These are phyloP conservation scores for Tetrastigma voinierianum DNA, from an alignment of 164 flowering plant genomes.

Conservation along the genomic window DNA sequence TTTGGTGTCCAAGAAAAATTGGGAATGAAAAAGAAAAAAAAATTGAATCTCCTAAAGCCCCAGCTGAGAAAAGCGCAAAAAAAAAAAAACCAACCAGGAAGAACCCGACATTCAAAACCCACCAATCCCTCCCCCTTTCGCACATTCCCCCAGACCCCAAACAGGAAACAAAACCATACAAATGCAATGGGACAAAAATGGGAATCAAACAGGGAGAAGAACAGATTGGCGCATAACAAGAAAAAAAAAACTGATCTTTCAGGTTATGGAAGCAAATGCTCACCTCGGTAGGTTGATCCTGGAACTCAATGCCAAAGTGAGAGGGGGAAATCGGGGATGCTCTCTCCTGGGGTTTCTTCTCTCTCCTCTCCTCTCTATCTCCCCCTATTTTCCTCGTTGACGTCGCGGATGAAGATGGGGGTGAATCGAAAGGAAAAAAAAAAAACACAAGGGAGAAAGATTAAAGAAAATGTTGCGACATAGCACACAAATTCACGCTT, in stretches of 20 bases:
- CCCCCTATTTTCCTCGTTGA: too few relatives aligned
- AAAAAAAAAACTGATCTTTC: not conserved
- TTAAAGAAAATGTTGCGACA: too few relatives aligned
- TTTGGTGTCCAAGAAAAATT: too few relatives aligned
- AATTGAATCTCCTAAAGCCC: too few relatives aligned
- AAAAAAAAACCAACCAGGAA: not conserved
- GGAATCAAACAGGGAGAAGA: not conserved
- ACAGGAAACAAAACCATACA: not conserved
- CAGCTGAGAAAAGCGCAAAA: too few relatives aligned
- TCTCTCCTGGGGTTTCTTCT: conserved; percentile 9
- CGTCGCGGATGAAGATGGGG: too few relatives aligned
- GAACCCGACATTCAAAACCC: not conserved
- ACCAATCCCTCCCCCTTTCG: not conserved
- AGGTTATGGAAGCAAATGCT: not conserved
- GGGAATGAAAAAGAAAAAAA: too few relatives aligned
- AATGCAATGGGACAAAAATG: not conserved
- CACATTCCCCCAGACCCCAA: conserved; percentile 12
- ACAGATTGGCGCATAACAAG: not conserved
- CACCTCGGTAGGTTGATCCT: conserved; percentile 17
- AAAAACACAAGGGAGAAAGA: too few relatives aligned
- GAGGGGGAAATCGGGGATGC: not conserved
- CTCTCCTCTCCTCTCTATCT: not conserved
- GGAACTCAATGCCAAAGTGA: conserved; percentile 10
- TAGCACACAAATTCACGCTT: too few relatives aligned
- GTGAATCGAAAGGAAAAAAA: too few relatives aligned